Evolutionary conservation across 192 early-diverging fungal species (phyloP), one percentile per base, ranked within the genome.

Genomic region (Backusella parvicylindrica): DNA sequence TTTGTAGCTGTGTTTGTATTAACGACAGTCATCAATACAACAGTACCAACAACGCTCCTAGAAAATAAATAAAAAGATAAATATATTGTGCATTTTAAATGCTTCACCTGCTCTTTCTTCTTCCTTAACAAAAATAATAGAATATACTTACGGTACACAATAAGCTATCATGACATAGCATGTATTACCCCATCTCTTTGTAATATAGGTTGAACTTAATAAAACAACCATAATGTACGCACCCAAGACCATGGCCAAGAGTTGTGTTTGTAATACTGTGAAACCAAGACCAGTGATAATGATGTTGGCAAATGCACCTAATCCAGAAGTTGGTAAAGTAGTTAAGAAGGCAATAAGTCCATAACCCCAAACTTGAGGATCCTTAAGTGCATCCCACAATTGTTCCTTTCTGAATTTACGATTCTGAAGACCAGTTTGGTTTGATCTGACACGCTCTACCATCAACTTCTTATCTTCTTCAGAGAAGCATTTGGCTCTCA

Each of bases 241-340:
- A 32, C 73, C 73, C 64, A 74, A 31, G 7, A 74, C 73, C 73
- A 74, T 74, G 64, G 73, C 73, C 3, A 74, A 40, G n/a, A 74
- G 30, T 16, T 74, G 73, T 31, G 73, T 74, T 31, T 74, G 73
- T 32, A 74, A 21, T 31, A 74, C 73, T 1, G 73, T 67, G 38
- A 74, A 74, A 26, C 73, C 73, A 35, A 74, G 63, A 2, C 73
- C 73, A 26, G 32, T 23, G 68, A 74, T 74, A 16, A 74, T 74
- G 30, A 74, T 67, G n/a, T 74, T 74, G 7, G 73, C 73, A 36
- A 74, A 74, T 18, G 73, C 73, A 12, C 73, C 73, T 2, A 74
- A 31, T 23, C 73, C 73, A 37, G 64, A 67, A 23, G 73, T 74
- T 16, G 73, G 73, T 18, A 74, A 35, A 23, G 73, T 74, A 8